These are phyloP conservation scores for Moricandia arvensis DNA, from an alignment of 345 rosid genomes.

Conservation along the genomic window DNA sequence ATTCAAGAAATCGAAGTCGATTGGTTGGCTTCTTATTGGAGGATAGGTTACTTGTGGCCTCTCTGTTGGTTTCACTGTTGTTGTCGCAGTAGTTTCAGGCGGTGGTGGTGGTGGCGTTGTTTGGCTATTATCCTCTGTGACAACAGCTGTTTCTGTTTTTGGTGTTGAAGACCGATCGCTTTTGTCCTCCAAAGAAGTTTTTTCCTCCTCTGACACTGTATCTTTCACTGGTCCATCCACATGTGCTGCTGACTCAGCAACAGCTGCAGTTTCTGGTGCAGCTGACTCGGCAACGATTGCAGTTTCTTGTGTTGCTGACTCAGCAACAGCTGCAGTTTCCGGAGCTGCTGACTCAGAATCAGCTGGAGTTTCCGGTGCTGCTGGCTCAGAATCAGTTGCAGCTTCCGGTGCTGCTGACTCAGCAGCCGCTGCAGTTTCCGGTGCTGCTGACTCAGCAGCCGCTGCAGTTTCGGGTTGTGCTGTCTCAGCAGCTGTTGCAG, in stretches of 20 bases:
- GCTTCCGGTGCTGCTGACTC: constrained; percentile 24
- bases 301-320: constrained; percentile 30
- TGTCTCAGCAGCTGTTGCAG: constrained; percentile 21
- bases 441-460: constrained; percentile 16
- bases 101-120: neutral
- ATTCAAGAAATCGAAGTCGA: constrained; percentile 34
- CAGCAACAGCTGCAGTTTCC: constrained; percentile 20
- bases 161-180: constrained; percentile 32
- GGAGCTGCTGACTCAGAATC: constrained; percentile 30
- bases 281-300: constrained; percentile 2
- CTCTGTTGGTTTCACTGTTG: constrained; percentile 28
- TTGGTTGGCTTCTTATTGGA: constrained; percentile 35
- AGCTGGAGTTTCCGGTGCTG: constrained; percentile 30
- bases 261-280: constrained; percentile 24
- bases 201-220: constrained; percentile 36
- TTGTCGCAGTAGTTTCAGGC: constrained; percentile 17
- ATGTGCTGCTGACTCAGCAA: constrained; percentile 21
- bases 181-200: constrained; percentile 43
- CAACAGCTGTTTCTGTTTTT: constrained; percentile 28
- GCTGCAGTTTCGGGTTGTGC: constrained; percentile 27
- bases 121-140: constrained; percentile 17
- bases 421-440: neutral
- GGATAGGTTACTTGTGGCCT: constrained; percentile 24
- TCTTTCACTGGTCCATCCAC: constrained; percentile 26
- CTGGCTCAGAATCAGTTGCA: constrained; percentile 18